Percentiles rank a stretch among this genome's conserved stretches.
Conservation (phyloP, 305 asterid species). For the Caryopteris hybrid region DNA sequence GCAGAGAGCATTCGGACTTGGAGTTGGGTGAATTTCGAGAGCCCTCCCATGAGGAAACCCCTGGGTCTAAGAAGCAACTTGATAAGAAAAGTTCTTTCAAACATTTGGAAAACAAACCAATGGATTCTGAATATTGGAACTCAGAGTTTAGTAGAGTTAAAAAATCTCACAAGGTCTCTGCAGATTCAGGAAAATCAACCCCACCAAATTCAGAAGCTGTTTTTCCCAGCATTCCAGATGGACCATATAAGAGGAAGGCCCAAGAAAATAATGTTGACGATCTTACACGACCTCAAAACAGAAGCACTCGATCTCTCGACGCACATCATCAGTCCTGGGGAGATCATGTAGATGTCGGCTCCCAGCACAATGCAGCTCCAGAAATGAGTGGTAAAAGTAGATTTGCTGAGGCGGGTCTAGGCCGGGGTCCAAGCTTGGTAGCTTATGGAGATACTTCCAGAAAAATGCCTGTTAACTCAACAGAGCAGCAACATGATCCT, state of each 20-base stretch:
- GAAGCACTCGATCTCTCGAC: constrained; percentile 39
- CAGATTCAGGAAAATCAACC: constrained; percentile 48
- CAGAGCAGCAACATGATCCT: constrained; percentile 46
- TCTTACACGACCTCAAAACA: constrained; percentile 42
- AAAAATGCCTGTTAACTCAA: constrained; percentile 37
- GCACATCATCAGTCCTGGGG: constrained; percentile 40
- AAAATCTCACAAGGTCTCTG: constrained; percentile 37
- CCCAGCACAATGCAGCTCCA: constrained; percentile 34
- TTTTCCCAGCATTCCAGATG: constrained; percentile 41
- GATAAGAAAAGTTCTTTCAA: constrained; percentile 58
- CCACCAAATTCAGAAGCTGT: constrained; percentile 40
- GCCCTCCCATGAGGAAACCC: constrained; percentile 47
- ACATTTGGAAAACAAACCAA: constrained; percentile 43
- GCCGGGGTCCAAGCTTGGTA: constrained; percentile 35
- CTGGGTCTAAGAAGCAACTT: constrained; percentile 45
- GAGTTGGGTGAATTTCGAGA: constrained; percentile 97
- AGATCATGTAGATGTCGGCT: constrained; percentile 40
- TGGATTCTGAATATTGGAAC: constrained; percentile 56
- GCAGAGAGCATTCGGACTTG: constrained; percentile 78
- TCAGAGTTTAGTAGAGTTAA: constrained; percentile 50
- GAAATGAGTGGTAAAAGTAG: constrained; percentile 46
- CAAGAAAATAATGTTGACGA: constrained; percentile 47
- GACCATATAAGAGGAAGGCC: constrained; percentile 46
- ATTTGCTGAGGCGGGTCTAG: constrained; percentile 40
- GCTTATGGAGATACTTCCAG: constrained; percentile 41